Evolutionary conservation across 192 early-diverging fungal genomes (phyloP).

Genomic region (Backusella psychrophila): DNA sequence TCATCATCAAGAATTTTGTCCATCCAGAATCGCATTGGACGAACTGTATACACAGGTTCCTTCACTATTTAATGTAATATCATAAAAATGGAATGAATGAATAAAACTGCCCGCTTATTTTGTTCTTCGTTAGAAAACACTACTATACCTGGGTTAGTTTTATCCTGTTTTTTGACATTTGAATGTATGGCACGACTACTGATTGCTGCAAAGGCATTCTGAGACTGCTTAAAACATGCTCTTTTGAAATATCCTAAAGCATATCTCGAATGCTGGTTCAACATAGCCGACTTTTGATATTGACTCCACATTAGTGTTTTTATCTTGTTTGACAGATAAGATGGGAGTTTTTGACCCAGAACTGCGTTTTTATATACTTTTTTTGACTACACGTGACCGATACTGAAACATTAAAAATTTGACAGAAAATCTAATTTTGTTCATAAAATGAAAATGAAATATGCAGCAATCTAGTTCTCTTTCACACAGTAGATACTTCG

Average conservation of each 20-base stretch:
- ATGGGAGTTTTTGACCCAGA: neutral
- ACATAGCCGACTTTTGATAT: neutral
- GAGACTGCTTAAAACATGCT: neutral
- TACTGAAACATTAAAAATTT: neutral
- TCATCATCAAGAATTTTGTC: conserved; percentile 34
- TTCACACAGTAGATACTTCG: neutral
- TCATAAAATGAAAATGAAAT: neutral
- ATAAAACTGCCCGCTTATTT: neutral
- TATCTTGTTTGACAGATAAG: neutral
- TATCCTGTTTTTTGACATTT: neutral
- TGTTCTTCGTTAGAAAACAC: neutral
- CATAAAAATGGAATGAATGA: neutral
- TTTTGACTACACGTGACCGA: neutral
- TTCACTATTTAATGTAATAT: neutral
- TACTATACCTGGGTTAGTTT: neutral
- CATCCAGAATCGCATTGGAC: conserved; percentile 42
- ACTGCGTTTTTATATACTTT: neutral
- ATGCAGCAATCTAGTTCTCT: neutral
- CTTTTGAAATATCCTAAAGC: neutral
- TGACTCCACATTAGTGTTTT: neutral
- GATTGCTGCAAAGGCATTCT: neutral
- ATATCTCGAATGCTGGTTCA: neutral
- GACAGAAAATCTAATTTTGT: neutral
- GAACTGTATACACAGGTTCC: conserved; percentile 24
- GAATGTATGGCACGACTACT: neutral